Conservation (phyloP, 1,139 yeast species). For the Hyphopichia khmerensis region DNA sequence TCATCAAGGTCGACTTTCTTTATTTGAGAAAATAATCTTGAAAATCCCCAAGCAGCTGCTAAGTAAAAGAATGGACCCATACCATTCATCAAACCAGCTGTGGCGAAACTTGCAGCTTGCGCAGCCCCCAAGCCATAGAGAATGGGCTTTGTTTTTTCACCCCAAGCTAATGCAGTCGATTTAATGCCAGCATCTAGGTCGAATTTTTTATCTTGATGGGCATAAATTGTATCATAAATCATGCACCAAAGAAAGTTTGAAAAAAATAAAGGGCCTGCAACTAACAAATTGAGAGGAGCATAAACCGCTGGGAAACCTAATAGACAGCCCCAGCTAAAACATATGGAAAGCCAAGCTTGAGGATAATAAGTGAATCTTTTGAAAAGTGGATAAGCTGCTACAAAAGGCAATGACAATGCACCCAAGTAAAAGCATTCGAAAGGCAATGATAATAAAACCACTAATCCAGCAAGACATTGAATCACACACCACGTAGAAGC, state of each 20-base stretch:
- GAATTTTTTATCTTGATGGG: conserved; percentile 92
- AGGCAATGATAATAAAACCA: conserved; percentile 71
- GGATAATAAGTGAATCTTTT: conserved; percentile 95
- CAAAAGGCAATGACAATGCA: conserved; percentile 75
- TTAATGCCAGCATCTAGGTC: conserved; percentile 89
- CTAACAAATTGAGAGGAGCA: conserved; percentile 71
- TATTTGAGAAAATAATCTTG: conserved; percentile 67
- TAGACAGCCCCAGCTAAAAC: conserved; percentile 94
- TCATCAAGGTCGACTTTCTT: conserved; percentile 70
- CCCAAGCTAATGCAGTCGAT: conserved; percentile 95
- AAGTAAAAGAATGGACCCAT: conserved; percentile 84
- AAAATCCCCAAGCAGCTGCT: conserved; percentile 67
- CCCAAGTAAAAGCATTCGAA: conserved; percentile 81
- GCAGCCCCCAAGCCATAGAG: conserved; percentile 60
- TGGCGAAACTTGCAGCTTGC: conserved; percentile 62
- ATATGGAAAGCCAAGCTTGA: conserved; percentile 74
- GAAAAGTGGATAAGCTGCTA: conserved; percentile 86
- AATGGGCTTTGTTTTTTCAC: conserved; percentile 68
- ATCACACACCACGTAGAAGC: conserved; percentile 76
- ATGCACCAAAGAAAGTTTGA: conserved; percentile 90
- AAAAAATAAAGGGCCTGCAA: conserved; percentile 74
- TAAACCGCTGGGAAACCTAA: conserved; percentile 93
- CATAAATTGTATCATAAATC: conserved; percentile 94
- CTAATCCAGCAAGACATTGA: conserved; percentile 76
- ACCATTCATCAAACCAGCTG: conserved; percentile 79